Evolutionary conservation across 2,329 filamentous ascomycete genomes (phyloP).

Genomic region (Apiospora phragmitis): DNA sequence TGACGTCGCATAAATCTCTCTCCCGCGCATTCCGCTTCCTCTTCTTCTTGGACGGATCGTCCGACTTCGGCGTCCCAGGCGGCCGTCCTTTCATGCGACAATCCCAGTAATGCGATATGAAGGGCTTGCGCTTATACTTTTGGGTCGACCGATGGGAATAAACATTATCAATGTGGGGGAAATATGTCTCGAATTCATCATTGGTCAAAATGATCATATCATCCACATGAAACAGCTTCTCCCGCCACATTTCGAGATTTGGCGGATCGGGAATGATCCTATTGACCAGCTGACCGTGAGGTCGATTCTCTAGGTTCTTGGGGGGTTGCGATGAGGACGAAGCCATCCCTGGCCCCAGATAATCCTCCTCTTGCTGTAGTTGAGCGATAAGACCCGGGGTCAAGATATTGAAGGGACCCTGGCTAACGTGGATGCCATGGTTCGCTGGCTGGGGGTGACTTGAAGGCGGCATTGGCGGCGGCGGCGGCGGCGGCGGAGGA

Average conservation of each 20-base stretch:
- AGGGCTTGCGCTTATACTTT: slow-evolving; percentile 78
- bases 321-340: slow-evolving; percentile 21
- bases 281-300: slow-evolving; percentile 52
- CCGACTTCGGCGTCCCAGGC: slow-evolving; percentile 75
- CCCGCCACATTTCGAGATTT: slow-evolving; percentile 67
- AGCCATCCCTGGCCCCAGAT: slow-evolving; percentile 26
- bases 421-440: slow-evolving; percentile 4
- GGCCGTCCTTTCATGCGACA: slow-evolving; percentile 79
- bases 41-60: slow-evolving; percentile 81
- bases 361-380: slow-evolving; percentile 38
- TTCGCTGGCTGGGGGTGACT: slow-evolving; percentile 26
- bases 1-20: slow-evolving; percentile 80
- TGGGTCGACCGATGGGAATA: slow-evolving; percentile 84
- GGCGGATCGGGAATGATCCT: slow-evolving; percentile 67
- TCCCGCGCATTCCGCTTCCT: slow-evolving; percentile 74
- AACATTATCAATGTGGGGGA: slow-evolving; percentile 80
- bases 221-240: slow-evolving; percentile 74
- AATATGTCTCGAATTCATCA: slow-evolving; percentile 80
- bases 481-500: slow-evolving; percentile 30
- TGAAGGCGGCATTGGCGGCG: slow-evolving; percentile 33
- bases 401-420: slow-evolving; percentile 46
- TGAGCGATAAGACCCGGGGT: slow-evolving; percentile 35
- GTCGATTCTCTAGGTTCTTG: slow-evolving; percentile 41
- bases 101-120: slow-evolving; percentile 83
- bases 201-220: slow-evolving; percentile 71